phyloP scores from a whole-genome alignment of 441 rosid genomes.

The Dalechampia spathulata region DNA sequence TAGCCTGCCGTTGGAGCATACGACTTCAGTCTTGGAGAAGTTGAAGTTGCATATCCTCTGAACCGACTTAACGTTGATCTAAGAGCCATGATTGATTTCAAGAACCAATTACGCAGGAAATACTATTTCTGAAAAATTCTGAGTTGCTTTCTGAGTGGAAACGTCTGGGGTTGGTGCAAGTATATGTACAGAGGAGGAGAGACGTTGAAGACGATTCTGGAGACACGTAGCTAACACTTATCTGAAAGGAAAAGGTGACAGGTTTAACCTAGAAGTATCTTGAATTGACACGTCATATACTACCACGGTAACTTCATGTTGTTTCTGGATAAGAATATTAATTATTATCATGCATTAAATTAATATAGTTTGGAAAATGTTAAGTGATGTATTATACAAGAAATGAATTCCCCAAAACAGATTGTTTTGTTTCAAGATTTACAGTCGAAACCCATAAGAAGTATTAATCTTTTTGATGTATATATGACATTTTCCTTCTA shows the following conservation, averaged over 20 bases:
- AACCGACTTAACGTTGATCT: conserved; percentile 21
- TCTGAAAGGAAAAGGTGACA: conserved; percentile 11
- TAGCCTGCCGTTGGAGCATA: conserved; percentile 23
- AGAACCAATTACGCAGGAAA: too few relatives aligned
- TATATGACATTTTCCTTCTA: too few relatives aligned
- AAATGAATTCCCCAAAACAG: too few relatives aligned
- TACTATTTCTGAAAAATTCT: too few relatives aligned
- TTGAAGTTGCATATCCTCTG: conserved; percentile 30
- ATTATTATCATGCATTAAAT: too few relatives aligned
- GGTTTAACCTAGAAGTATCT: conserved; percentile 29
- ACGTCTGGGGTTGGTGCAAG: too few relatives aligned
- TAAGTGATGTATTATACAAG: too few relatives aligned
- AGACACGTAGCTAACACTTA: conserved; percentile 25
- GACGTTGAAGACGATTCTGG: conserved; percentile 22
- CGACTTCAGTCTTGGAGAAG: conserved; percentile 25
- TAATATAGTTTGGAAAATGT: too few relatives aligned
- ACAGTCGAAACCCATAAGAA: too few relatives aligned
- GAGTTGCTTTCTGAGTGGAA: too few relatives aligned
- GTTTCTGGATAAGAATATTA: not conserved
- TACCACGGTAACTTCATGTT: not conserved
- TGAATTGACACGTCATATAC: conserved; percentile 33
- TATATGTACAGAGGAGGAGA: not conserved
- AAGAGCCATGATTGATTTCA: not conserved
- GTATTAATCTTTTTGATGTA: too few relatives aligned
- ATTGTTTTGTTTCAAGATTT: too few relatives aligned